A percentile compares a stretch with the other conserved stretches of the same genome.
Conservation (phyloP, 164 flowering plant genomes). For the Chloranthus sessilifolius region DNA sequence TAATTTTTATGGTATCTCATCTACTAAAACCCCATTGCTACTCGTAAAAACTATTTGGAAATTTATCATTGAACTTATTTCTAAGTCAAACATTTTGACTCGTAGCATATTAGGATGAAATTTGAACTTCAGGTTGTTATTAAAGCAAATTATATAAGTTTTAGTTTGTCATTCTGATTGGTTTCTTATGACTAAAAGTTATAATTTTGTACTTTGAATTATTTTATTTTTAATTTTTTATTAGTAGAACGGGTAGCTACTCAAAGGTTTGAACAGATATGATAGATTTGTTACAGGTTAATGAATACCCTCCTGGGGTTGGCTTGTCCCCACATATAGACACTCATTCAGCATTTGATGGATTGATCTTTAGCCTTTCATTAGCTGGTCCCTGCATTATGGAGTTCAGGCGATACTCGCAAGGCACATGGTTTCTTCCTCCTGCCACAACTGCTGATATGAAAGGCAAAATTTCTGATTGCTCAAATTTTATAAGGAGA, state of each 20-base stretch:
- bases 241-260: too few relatives aligned
- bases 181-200: not conserved
- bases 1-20: too few relatives aligned
- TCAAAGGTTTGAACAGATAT: not conserved
- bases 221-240: not conserved
- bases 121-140: too few relatives aligned
- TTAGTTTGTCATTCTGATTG: not conserved
- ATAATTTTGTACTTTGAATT: not conserved
- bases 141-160: too few relatives aligned
- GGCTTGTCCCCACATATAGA: conserved; percentile 96
- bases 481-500: conserved; percentile 34
- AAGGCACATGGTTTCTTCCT: conserved; percentile 42
- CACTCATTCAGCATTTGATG: conserved; percentile 97
- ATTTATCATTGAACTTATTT: too few relatives aligned
- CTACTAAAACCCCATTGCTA: too few relatives aligned
- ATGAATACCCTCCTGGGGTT: conserved; percentile 89
- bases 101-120: too few relatives aligned
- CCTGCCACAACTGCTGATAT: conserved; percentile 17
- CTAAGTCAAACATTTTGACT: too few relatives aligned
- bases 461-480: conserved; percentile 26
- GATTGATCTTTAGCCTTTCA: conserved; percentile 84
- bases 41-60: too few relatives aligned
- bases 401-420: conserved; percentile 84
- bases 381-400: conserved; percentile 95
- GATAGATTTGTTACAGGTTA: conserved; percentile 51